Evolutionary conservation across 1,284 basidiomycete species (phyloP).

Genomic region (Flammula alnicola): DNA sequence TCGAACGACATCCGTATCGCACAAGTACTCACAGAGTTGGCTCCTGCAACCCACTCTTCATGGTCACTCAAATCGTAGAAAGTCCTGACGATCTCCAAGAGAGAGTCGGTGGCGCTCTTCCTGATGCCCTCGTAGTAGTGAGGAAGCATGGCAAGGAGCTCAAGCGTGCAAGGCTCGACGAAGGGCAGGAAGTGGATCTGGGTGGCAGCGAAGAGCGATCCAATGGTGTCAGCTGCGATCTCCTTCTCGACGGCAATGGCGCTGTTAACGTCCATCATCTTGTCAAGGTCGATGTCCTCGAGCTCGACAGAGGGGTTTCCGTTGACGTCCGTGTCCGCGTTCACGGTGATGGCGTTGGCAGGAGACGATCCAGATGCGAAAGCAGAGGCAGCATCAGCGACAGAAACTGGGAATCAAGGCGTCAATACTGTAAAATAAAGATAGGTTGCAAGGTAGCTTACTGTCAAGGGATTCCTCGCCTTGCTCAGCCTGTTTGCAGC

Average conservation of each 20-base stretch:
- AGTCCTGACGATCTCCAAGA: slow-evolving; percentile 90
- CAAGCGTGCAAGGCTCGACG: slow-evolving; percentile 79
- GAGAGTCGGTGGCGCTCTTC: slow-evolving; percentile 89
- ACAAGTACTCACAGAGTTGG: slow-evolving; percentile 53
- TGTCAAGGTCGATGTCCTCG: slow-evolving; percentile 87
- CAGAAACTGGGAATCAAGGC: slow-evolving; percentile 43
- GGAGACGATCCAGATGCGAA: slow-evolving; percentile 79
- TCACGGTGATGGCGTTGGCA: slow-evolving; percentile 66
- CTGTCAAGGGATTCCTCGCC: slow-evolving; percentile 62
- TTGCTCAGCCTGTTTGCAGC: slow-evolving; percentile 86
- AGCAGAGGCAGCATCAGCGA: slow-evolving; percentile 54
- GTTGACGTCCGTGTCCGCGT: slow-evolving; percentile 55
- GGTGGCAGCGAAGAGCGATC: slow-evolving; percentile 88
- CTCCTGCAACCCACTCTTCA: slow-evolving; percentile 83
- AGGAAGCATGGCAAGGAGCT: slow-evolving; percentile 81
- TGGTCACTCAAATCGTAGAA: slow-evolving; percentile 91
- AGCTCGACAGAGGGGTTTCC: slow-evolving; percentile 72
- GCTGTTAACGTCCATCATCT: slow-evolving; percentile 90
- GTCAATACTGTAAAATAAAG: not conserved
- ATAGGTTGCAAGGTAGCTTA: slow-evolving; percentile 31
- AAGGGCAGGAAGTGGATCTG: slow-evolving; percentile 89
- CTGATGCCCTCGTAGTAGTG: slow-evolving; percentile 99
- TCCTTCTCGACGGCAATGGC: slow-evolving; percentile 99
- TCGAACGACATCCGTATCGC: not conserved
- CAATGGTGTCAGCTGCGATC: slow-evolving; percentile 96